Conservation (phyloP, 306 rosid species). For the Cyamopsis tetragonoloba region DNA sequence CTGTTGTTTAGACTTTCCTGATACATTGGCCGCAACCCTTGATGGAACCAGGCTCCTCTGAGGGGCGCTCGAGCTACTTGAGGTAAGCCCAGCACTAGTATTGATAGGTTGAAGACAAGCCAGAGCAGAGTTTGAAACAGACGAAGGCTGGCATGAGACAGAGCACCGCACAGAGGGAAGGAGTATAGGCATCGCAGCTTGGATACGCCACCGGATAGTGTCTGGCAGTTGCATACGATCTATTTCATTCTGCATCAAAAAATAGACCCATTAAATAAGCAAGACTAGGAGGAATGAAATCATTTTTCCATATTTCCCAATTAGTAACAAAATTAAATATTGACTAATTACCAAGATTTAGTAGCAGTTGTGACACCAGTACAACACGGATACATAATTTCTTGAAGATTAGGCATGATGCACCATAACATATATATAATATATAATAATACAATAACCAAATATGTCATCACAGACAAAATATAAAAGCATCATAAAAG, state of each 20-base stretch:
- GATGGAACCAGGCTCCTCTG: conserved; percentile 45
- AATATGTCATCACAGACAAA: not conserved
- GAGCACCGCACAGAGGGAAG: conserved; percentile 52
- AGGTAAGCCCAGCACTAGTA: conserved; percentile 40
- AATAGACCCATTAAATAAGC: conserved; percentile 3
- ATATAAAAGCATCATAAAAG: not conserved
- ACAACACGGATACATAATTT: not conserved
- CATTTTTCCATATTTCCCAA: not conserved
- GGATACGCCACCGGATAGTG: conserved; percentile 75
- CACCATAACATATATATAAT: not conserved
- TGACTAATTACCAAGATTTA: not conserved
- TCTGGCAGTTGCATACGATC: conserved; percentile 86
- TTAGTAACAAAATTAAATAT: not conserved
- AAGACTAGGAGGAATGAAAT: not conserved
- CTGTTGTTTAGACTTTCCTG: conserved; percentile 68
- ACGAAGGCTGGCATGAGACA: conserved; percentile 75
- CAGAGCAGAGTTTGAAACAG: conserved; percentile 51
- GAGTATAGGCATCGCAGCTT: conserved; percentile 83
- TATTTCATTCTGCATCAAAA: conserved; percentile 66
- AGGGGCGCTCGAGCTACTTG: conserved; percentile 42
- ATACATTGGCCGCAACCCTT: conserved; percentile 37
- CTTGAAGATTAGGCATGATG: not conserved
- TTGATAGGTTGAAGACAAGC: conserved; percentile 56
- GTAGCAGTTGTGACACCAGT: not conserved
- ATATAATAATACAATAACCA: no score